Evolutionary conservation across 148 eudicot species (phyloP).

Genomic region (Silene latifolia): DNA sequence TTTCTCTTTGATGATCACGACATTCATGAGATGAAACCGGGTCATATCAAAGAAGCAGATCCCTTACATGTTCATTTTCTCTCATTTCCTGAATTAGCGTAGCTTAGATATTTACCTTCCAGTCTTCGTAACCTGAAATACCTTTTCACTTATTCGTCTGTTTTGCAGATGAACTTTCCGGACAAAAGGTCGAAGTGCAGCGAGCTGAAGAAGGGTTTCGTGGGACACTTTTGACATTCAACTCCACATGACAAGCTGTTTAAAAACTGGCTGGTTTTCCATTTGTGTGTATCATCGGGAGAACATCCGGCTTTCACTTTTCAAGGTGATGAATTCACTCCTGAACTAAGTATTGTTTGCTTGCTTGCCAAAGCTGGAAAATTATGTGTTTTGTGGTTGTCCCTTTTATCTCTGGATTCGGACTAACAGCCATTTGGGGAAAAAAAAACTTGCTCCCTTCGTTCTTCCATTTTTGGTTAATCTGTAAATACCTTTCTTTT

Average conservation of each 20-base stretch:
- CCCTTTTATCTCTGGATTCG: not conserved
- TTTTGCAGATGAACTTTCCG: constrained; percentile 79
- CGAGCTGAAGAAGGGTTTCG: constrained; percentile 89
- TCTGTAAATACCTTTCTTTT: too few species aligned
- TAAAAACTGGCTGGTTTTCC: constrained; percentile 33
- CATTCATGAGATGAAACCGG: not conserved
- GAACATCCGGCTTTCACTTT: constrained; percentile 19
- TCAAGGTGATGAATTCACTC: constrained; percentile 26
- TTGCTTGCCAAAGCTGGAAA: not conserved
- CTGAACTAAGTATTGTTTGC: not conserved
- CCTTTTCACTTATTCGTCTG: not conserved
- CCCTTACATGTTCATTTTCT: too few species aligned
- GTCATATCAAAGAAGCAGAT: too few species aligned
- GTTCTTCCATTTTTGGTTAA: too few species aligned
- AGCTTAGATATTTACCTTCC: not conserved
- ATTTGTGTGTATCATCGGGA: constrained; percentile 6
- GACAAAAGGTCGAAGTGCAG: constrained; percentile 60
- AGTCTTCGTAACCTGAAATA: not conserved
- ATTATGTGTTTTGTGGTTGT: not conserved
- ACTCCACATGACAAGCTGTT: constrained; percentile 50
- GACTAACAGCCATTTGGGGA: not conserved
- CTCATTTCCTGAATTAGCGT: not conserved
- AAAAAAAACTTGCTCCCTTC: too few species aligned
- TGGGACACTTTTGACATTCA: constrained; percentile 81
- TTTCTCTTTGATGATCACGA: not conserved